phyloP scores from a whole-genome alignment of 177 flowering plant genomes.

The Vitis hybrid region DNA sequence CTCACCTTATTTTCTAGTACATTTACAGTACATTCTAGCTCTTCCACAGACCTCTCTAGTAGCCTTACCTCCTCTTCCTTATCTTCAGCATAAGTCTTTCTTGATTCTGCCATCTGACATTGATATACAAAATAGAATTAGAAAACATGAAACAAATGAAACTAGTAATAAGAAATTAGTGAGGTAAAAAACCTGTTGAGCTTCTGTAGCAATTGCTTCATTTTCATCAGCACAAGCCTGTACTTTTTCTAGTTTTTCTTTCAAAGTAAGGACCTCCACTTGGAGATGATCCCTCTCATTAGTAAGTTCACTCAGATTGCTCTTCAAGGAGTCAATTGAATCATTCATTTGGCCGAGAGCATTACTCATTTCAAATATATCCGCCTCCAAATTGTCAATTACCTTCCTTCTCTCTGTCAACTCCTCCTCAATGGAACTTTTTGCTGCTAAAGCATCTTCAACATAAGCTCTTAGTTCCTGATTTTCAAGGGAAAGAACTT shows the following conservation, averaged over 20 bases:
- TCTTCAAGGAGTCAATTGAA: conserved; percentile 45
- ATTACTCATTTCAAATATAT: conserved; percentile 48
- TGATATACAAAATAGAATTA: conserved; percentile 13
- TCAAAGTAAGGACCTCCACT: conserved; percentile 40
- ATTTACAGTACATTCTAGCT: conserved; percentile 80
- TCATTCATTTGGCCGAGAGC: conserved; percentile 47
- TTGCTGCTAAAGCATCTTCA: conserved; percentile 39
- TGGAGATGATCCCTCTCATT: conserved; percentile 60
- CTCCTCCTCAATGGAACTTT: conserved; percentile 54
- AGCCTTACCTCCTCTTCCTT: conserved; percentile 90
- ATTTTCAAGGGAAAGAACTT: conserved; percentile 44
- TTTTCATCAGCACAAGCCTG: conserved; percentile 62
- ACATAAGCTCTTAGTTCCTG: conserved; percentile 39
- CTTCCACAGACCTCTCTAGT: conserved; percentile 88
- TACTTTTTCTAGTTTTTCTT: conserved; percentile 61
- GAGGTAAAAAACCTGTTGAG: conserved; percentile 59
- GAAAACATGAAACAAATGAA: conserved; percentile 1
- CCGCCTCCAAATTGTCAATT: conserved; percentile 57
- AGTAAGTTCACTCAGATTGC: conserved; percentile 41
- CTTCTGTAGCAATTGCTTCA: conserved; percentile 74
- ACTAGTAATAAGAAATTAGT: neutral
- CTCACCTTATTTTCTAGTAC: conserved; percentile 87
- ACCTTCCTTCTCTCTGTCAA: conserved; percentile 38
- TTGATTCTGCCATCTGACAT: conserved; percentile 66
- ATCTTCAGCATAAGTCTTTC: conserved; percentile 64